A percentile compares a stretch with the other conserved stretches of the same genome.
Conservation (phyloP, 495 filamentous ascomycete species). For the Podospora pseudocomata region DNA sequence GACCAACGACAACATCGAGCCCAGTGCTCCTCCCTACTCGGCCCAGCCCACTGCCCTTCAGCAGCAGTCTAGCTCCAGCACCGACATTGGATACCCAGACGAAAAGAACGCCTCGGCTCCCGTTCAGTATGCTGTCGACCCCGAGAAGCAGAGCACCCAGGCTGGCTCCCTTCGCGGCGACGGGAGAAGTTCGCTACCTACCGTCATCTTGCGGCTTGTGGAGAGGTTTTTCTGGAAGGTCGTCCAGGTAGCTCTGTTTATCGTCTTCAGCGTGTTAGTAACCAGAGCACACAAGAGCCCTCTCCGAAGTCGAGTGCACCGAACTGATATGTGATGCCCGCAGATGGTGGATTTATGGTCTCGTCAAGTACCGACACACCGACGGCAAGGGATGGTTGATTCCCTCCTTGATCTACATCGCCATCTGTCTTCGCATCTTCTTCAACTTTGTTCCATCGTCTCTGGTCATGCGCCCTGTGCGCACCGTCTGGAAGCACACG, state of each 20-base stretch:
- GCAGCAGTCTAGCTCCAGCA: conserved; percentile 14
- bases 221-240: too few species aligned
- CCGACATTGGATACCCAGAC: conserved; percentile 9
- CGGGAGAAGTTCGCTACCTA: too few species aligned
- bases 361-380: conserved; percentile 69
- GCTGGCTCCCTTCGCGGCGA: conserved; percentile 23
- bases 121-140: conserved; percentile 22
- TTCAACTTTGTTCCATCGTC: conserved; percentile 67
- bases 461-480: conserved; percentile 61
- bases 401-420: conserved; percentile 78
- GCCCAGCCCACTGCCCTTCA: background rate
- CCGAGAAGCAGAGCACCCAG: conserved; percentile 27
- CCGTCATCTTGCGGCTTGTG: too few species aligned
- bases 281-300: background rate
- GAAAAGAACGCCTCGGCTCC: conserved; percentile 12
- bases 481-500: conserved; percentile 62
- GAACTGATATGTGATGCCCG: conserved; percentile 2
- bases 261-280: conserved; percentile 27
- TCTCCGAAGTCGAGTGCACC: background rate
- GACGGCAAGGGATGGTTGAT: conserved; percentile 77
- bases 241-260: conserved; percentile 5
- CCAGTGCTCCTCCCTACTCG: background rate
- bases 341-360: conserved; percentile 86
- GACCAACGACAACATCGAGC: conserved; percentile 16
- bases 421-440: conserved; percentile 67